These are phyloP conservation scores for Scleromitrula shiraiana DNA, from an alignment of 2,329 filamentous ascomycete species.

Conservation along the genomic window DNA sequence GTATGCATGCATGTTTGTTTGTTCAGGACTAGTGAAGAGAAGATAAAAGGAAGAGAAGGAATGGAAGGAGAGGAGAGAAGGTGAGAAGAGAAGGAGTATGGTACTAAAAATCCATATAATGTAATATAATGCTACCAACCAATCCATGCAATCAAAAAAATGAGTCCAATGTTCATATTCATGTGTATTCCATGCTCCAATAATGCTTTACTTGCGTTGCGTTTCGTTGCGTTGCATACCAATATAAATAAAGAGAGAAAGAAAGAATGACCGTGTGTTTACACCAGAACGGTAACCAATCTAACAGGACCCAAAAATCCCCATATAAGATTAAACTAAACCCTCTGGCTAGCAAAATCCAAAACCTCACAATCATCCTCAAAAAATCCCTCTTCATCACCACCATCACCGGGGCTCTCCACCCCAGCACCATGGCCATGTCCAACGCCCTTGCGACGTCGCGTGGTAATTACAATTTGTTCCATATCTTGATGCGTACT, in stretches of 20 bases:
- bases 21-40: no score
- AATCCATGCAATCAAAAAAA: no score
- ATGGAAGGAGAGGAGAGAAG: no score
- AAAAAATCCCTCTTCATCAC: constrained; percentile 72
- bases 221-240: no score
- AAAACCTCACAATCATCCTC: constrained; percentile 89
- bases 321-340: constrained; percentile 28
- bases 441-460: constrained; percentile 54
- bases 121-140: no score
- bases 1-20: no score
- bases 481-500: constrained; percentile 45
- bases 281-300: background rate
- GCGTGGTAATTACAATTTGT: constrained; percentile 75
- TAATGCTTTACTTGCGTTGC: background rate
- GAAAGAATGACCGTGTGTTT: background rate
- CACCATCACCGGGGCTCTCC: constrained; percentile 26
- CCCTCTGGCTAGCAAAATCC: constrained; percentile 71
- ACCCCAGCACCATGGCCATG: constrained; percentile 29
- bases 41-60: no score
- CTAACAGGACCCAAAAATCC: no score
- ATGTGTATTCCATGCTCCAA: background rate
- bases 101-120: no score
- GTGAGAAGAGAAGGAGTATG: no score
- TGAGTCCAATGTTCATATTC: no score
- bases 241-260: no score